phyloP scores from a whole-genome alignment of 768 basidiomycete genomes.

The Mycena leptocephala region DNA sequence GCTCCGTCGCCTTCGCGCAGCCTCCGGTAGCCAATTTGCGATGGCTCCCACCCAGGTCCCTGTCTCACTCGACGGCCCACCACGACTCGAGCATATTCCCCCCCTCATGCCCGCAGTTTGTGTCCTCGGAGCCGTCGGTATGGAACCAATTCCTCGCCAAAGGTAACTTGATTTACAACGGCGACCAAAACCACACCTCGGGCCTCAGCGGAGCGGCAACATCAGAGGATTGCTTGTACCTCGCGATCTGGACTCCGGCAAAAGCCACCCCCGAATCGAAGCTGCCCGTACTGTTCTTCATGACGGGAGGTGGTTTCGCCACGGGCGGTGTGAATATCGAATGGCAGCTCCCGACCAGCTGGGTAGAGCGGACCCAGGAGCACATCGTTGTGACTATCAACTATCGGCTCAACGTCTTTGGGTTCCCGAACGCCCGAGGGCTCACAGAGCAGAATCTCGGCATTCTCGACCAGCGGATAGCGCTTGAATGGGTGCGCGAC shows the following conservation, averaged over 20 bases:
- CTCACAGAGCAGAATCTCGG: constrained; percentile 44
- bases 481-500: constrained; percentile 43
- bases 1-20: constrained; percentile 21
- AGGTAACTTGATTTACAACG: constrained; percentile 29
- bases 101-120: constrained; percentile 29
- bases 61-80: constrained; percentile 1
- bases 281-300: constrained; percentile 33
- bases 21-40: constrained; percentile 24
- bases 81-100: constrained; percentile 18
- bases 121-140: constrained; percentile 16
- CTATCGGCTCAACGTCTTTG: constrained; percentile 32
- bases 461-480: constrained; percentile 46
- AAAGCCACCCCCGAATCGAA: constrained; percentile 19
- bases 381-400: constrained; percentile 34
- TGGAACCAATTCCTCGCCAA: constrained; percentile 26
- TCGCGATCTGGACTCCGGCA: constrained; percentile 33
- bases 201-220: constrained; percentile 12
- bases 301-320: constrained; percentile 27
- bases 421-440: constrained; percentile 29
- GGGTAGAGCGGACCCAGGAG: constrained; percentile 29
- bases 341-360: constrained; percentile 32
- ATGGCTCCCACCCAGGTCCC: constrained; percentile 24
- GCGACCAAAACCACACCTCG: constrained; percentile 22
- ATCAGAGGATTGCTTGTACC: constrained; percentile 32
- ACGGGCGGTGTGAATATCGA: constrained; percentile 29